Evolutionary conservation across 192 early-diverging fungal genomes (phyloP), one percentile per base, ranked within the genome.

Genomic region (Coemansia sp.): DNA sequence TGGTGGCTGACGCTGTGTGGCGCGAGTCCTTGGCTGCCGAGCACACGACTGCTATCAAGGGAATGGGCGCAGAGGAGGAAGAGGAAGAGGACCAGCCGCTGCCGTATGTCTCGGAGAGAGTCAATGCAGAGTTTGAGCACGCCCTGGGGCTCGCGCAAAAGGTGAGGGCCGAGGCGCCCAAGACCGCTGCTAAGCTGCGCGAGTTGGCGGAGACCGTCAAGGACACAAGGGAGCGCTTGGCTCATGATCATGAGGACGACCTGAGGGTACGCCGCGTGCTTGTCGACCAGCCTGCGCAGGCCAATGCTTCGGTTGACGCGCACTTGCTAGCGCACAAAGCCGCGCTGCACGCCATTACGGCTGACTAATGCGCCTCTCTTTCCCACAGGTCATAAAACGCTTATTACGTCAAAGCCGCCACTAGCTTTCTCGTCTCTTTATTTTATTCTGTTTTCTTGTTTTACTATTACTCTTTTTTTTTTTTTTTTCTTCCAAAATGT

Each of bases 11-110:
- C 59, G 51, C 63, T 8, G 71, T 70, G 51, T 64, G 67, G 59
- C 67, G 74, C 38, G 79, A 82, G 57, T 76, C 74, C 0, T 12
- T 70, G 40, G 79, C 70, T 7, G 74, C 79, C 1, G 79, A 82
- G 53, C 58, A 62, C 8, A 82, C 79, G 3, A 63, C 49, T 9
- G 68, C 10, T 12, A 68, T 82, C 19, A 32, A 51, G 11, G 76
- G 71, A 5, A 42, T 64, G 1, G 29, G n/a, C 15, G 27, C 27
- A 12, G 56, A 25, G 11, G 19, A 32, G 1, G 62, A 39, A 1
- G 46, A 35, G 3, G 62, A 35, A 1, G 62, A 35, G 3, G 64
- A 63, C 12, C 25, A 15, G 1, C 56, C 36, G 24, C 54, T 76
- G 58, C 73, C 79, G 32, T 82, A 67, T 42, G 47, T 82, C 6